Conservation (phyloP, 2,329 filamentous ascomycete species). For the Sclerotinia glacialis region DNA sequence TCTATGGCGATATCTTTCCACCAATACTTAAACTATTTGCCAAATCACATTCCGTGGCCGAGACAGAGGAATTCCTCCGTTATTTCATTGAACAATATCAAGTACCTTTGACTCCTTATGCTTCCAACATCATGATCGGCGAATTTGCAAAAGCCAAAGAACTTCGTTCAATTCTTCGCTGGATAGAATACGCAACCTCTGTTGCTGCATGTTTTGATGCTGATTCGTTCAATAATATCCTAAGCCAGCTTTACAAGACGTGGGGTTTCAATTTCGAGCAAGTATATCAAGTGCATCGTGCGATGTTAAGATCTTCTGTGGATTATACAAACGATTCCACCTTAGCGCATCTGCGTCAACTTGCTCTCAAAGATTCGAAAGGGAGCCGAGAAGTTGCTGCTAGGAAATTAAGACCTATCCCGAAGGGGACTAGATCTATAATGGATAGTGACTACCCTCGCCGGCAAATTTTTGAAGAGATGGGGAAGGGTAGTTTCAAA, state of each 20-base stretch:
- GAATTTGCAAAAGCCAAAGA: conserved; percentile 35
- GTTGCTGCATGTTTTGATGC: conserved; percentile 28
- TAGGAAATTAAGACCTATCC: conserved; percentile 16
- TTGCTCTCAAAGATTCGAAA: conserved; percentile 25
- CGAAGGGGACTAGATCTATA: background rate
- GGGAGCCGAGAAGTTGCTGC: conserved; percentile 1
- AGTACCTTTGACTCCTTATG: conserved; percentile 29
- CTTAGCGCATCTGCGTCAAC: conserved; percentile 27
- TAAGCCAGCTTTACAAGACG: conserved; percentile 31
- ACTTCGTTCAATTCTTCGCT: conserved; percentile 34
- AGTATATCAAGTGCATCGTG: conserved; percentile 28
- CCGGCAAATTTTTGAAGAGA: conserved; percentile 29
- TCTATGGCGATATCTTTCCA: conserved; percentile 31
- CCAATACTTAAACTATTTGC: conserved; percentile 37
- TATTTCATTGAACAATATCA: conserved; percentile 29
- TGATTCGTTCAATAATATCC: conserved; percentile 35
- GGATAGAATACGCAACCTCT: conserved; percentile 34
- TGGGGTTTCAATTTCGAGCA: conserved; percentile 34
- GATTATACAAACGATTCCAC: conserved; percentile 27
- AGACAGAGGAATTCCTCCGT: conserved; percentile 36
- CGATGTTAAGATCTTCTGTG: conserved; percentile 18
- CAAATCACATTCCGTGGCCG: conserved; percentile 31
- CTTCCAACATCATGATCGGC: conserved; percentile 34
- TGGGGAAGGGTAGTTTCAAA: conserved; percentile 24
- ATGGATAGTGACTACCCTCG: conserved; percentile 23